Evolutionary conservation across 2,329 filamentous ascomycete genomes (phyloP).

Genomic region (Balansia obtecta): DNA sequence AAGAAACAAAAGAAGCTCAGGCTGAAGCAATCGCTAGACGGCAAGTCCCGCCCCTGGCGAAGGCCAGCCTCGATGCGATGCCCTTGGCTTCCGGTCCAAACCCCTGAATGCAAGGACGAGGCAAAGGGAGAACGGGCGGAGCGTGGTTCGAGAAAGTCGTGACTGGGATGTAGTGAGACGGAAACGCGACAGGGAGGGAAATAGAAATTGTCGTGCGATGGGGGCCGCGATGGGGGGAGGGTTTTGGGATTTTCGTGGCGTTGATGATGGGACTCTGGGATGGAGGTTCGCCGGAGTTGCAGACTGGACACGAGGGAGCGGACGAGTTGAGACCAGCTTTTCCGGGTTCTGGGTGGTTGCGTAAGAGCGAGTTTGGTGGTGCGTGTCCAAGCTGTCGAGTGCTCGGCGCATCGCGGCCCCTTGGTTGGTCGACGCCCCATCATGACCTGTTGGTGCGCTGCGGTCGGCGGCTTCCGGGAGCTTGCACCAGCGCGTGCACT

Average conservation of each 20-base stretch:
- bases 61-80: not conserved
- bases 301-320: not conserved
- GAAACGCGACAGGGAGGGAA: not conserved
- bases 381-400: constrained; percentile 7
- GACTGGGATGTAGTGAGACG: not conserved
- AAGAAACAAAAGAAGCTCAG: not conserved
- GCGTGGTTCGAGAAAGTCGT: not conserved
- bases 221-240: not conserved
- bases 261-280: not conserved
- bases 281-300: not conserved
- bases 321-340: not conserved
- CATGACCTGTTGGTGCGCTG: constrained; percentile 8
- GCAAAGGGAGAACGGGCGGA: too few species aligned
- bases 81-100: not conserved
- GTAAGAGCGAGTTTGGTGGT: not conserved
- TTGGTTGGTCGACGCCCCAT: constrained; percentile 10
- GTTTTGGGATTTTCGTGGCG: not conserved
- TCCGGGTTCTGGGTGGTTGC: not conserved
- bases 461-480: not conserved
- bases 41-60: not conserved
- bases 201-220: not conserved
- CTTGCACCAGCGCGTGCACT: too few species aligned
- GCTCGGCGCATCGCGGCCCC: constrained; percentile 7
- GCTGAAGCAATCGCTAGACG: not conserved
- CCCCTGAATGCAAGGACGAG: not conserved